A percentile compares a stretch with the other conserved stretches of the same genome.
These are phyloP conservation scores for Tinospora cordifolia DNA, from an alignment of 164 flowering plant species.

Conservation along the genomic window DNA sequence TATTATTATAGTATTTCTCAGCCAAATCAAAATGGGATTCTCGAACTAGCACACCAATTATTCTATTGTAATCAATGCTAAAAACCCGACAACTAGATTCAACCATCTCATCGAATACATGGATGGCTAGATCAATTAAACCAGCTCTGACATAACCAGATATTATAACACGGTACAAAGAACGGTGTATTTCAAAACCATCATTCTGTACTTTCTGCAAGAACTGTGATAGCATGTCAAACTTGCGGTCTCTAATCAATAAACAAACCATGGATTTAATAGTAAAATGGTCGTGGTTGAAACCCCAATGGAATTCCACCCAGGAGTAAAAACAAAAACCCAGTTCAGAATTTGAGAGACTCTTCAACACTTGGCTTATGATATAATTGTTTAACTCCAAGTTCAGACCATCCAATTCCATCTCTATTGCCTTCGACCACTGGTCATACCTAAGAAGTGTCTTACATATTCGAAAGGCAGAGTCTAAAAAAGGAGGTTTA, in stretches of 20 bases:
- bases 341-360: slow-evolving; percentile 18
- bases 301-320: slow-evolving; percentile 24
- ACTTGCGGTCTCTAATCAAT: slow-evolving; percentile 20
- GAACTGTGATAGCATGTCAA: slow-evolving; percentile 16
- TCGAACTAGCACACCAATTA: slow-evolving; percentile 70
- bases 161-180: slow-evolving; percentile 59
- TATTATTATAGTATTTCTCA: slow-evolving; percentile 46
- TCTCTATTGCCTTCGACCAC: slow-evolving; percentile 27
- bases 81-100: slow-evolving; percentile 72
- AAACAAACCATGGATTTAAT: slow-evolving; percentile 20
- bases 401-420: slow-evolving; percentile 18
- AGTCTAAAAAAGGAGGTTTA: slow-evolving; percentile 6
- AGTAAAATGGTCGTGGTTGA: slow-evolving; percentile 22
- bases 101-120: slow-evolving; percentile 76
- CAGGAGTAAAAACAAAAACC: slow-evolving; percentile 25
- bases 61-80: slow-evolving; percentile 69
- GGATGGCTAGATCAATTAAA: slow-evolving; percentile 54
- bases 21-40: slow-evolving; percentile 61
- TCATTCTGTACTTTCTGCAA: slow-evolving; percentile 18
- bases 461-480: slow-evolving; percentile 15
- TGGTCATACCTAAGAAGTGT: slow-evolving; percentile 12
- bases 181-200: slow-evolving; percentile 35
- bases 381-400: slow-evolving; percentile 22
- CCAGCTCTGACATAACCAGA: slow-evolving; percentile 60
- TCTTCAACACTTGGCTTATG: slow-evolving; percentile 24